These are phyloP conservation scores for Lasiosphaeria hispida DNA, from an alignment of 495 filamentous ascomycete species.

Conservation along the genomic window DNA sequence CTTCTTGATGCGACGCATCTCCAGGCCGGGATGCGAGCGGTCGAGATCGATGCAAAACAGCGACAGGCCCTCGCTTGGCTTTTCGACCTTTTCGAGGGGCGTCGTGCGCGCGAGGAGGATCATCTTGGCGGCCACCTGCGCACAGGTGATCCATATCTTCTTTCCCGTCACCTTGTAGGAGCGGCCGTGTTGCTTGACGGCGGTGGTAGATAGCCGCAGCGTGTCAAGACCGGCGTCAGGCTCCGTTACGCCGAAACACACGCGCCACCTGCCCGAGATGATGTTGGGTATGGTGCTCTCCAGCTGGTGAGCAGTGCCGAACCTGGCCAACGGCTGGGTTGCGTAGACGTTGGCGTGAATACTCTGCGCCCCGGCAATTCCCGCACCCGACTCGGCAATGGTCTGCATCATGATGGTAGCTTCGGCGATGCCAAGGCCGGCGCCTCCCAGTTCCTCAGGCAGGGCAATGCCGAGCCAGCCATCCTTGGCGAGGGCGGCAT, in stretches of 20 bases:
- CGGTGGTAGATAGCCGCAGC: slow-evolving; percentile 61
- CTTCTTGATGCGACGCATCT: slow-evolving; percentile 71
- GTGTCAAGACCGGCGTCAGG: slow-evolving; percentile 75
- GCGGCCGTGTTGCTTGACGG: slow-evolving; percentile 47
- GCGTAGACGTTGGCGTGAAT: slow-evolving; percentile 77
- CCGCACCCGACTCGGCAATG: slow-evolving; percentile 72
- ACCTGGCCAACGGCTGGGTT: slow-evolving; percentile 71
- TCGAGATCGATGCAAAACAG: slow-evolving; percentile 76
- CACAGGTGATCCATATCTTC: slow-evolving; percentile 83
- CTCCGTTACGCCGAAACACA: slow-evolving; percentile 63
- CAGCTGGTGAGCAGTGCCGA: slow-evolving; percentile 60
- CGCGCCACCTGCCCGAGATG: slow-evolving; percentile 64
- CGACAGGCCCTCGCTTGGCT: slow-evolving; percentile 66
- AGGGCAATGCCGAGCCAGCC: slow-evolving; percentile 84
- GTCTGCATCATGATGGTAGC: slow-evolving; percentile 86
- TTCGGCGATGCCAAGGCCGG: slow-evolving; percentile 74
- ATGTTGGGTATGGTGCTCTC: slow-evolving; percentile 63
- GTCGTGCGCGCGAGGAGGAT: slow-evolving; percentile 74
- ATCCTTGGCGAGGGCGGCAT: slow-evolving; percentile 70
- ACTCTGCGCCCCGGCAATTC: slow-evolving; percentile 73
- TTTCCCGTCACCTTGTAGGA: slow-evolving; percentile 66
- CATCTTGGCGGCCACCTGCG: slow-evolving; percentile 75
- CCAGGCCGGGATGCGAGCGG: slow-evolving; percentile 53
- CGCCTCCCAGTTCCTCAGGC: slow-evolving; percentile 67
- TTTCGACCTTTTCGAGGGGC: slow-evolving; percentile 61